Evolutionary conservation across 1,284 basidiomycete genomes (phyloP), one percentile per base, ranked within the genome.

Genomic region (Moesziomyces parantarcticus): DNA sequence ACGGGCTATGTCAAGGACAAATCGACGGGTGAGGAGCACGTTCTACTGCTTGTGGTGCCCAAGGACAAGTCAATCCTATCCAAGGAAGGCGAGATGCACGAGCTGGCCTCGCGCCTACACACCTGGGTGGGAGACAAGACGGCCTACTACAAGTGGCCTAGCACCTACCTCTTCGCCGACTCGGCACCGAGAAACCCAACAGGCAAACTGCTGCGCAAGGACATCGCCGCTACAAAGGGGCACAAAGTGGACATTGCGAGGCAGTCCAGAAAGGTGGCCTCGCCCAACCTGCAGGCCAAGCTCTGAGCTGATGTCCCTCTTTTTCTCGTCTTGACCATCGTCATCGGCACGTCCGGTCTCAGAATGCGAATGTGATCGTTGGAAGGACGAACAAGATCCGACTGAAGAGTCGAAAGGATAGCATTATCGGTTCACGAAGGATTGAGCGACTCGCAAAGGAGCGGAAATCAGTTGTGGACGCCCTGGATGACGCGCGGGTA

Each of bases 401-500:
- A 11, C 29, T 32, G 29, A 5, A 13, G 8, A 13, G 10, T 32
- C 13, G 29, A 32, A 18, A 6, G 36, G 18, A 5, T 16, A 16
- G 16, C 18, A 39, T 39, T 39, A 39, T 16, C 16, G 36, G 6
- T 18, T 18, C 36, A 18, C 18, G 16, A 39, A 18, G 18, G 16
- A 39, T 18, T 14, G 25, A 49, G 18, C 11, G 32, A 21, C 10
- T 16, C n/a, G 54, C 14, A 36, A 43, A 13, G 23, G 36, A 18
- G 29, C 22, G 34, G 21, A 21, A 20, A 11, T 50, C 42, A 69
- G 43, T 70, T 41, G n/a, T 68, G 36, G 53, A 80, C 72, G 18
- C 59, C 58, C 32, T 69, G 53, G 18, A 87, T 66, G 89, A 67
- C 81, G 53, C 51, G 77, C 36, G 54, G 84, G 73, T 76, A 84